Evolutionary conservation across 2,329 filamentous ascomycete species (phyloP), one percentile per base, ranked within the genome.

Genomic region (Xylariaceae sp.): DNA sequence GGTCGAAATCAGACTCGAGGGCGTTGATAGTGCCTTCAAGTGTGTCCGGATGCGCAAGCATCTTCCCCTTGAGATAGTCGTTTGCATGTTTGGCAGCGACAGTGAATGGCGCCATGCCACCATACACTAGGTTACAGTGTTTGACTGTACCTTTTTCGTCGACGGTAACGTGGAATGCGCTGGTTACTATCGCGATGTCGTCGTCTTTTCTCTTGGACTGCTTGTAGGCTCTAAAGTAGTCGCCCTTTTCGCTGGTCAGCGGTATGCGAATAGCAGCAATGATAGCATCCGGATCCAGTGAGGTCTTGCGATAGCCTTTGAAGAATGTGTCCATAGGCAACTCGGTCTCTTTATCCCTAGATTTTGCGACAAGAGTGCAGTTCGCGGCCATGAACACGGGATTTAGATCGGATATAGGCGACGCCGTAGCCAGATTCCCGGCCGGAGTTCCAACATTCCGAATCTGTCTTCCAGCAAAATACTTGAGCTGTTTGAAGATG

Each of bases 181-280:
- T 85, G 47, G 95, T 97, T 29, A 97, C 94, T 64, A 99, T 97
- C 2, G 94, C 94, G 68, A 99, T 97, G 68, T 99, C 94, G 65
- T 99, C 94, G 65, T 99, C 94, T 68, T 97, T 97, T 62, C 94
- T 78, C 76, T 99, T 99, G 0, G 94, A 85, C 70, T 97, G 92
- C 72, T 99, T 99, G 73, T 96, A 97, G 1, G 92, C 86, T 43
- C 88, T 82, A 69, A 96, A 87, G 67, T 86, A 90, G 68, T 97
- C 94, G 3, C 88, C 86, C 64, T 86, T 87, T 51, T 84, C 79
- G 2, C 78, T 78, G 0, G 88, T 87, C 2, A 88, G 74, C 0
- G 94, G 94, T 44, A 99, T 89, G n/a, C 87, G 83, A 59, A 99
- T 86, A 42, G 86, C 86, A 1, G 90, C 85, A 57, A 99, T 92